Base-by-base conservation (phyloP, 164 flowering plant genomes). In the Vitis rotundifolia region DNA sequence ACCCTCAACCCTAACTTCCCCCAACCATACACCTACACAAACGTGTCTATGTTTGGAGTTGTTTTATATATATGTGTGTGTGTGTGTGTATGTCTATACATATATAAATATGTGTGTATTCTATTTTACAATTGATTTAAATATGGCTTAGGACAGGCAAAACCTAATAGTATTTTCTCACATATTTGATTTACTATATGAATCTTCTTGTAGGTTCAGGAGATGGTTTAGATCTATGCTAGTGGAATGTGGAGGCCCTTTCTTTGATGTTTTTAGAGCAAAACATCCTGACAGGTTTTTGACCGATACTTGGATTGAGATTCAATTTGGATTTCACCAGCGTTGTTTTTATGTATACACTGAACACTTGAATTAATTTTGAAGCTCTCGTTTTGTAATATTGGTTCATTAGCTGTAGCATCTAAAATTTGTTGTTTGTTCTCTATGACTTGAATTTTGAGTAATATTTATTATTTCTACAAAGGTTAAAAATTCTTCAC, bases 201-300 rank as follows among this genome's bases (percentile, higher is more conserved):
- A 73, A 67, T 14, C 64, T 19, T 50, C 8, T 73, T 86, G 61
- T 79, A 96, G 99, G 85, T 93, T 94, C 72, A 85, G 97, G 77
- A 87, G 71, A 78, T 96, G 98, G 99, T 80, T 96, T 65, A 89
- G 97, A 82, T 91, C 98, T 53, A 68, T 92, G 71, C 78, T 93
- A 14, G 83, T 77, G 78, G 82, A 85, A 73, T 48, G 60, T 74
- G 95, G 97, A 69, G 99, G 99, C 52, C 77, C 78, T 13, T 90
- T 96, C 71, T 68, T 70, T 75, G 99, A 96, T 82, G 89, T 86
- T 59, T 96, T 96, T 72, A 82, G 98, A 74, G 76, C 82, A 78
- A 96, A 82, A 70, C 97, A 96, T 86, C 99, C 99, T 51, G 84
- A 90, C 4, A 81, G 97, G 99, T 96, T 66, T 59, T 66, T 28